These are phyloP conservation scores for Phaseolus coccineus DNA, from an alignment of 331 rosid species.

Conservation along the genomic window DNA sequence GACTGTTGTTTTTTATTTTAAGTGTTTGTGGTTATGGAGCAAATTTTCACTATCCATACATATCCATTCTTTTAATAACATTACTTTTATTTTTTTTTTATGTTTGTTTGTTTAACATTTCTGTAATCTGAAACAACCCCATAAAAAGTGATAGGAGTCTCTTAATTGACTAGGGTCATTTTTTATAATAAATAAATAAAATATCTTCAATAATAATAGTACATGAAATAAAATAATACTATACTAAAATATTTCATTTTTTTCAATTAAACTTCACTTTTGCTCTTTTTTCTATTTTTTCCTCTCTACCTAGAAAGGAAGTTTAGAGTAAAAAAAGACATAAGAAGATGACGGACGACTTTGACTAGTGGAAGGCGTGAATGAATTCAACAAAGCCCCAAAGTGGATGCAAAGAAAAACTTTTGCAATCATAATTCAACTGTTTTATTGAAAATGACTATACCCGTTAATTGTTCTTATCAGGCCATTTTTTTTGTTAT, in stretches of 20 bases:
- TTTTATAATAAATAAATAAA: too few relatives aligned
- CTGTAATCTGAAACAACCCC: too few relatives aligned
- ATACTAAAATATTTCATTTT: too few relatives aligned
- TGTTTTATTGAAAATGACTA: constrained; percentile 16
- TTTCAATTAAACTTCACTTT: too few relatives aligned
- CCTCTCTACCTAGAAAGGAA: too few relatives aligned
- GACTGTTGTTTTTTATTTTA: neutral
- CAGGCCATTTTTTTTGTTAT: neutral
- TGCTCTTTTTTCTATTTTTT: too few relatives aligned
- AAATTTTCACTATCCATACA: neutral
- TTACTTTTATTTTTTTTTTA: neutral
- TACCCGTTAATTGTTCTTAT: constrained; percentile 9
- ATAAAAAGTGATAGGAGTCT: too few relatives aligned
- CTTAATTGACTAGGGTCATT: too few relatives aligned
- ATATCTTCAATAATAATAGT: too few relatives aligned
- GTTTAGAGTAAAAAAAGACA: too few relatives aligned
- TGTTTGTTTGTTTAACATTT: neutral
- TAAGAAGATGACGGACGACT: neutral
- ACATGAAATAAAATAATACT: too few relatives aligned
- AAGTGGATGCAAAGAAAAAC: neutral
- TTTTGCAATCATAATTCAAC: constrained; percentile 2
- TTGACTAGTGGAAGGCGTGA: neutral
- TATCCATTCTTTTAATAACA: neutral
- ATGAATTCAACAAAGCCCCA: neutral
- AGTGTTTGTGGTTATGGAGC: neutral